phyloP scores from a whole-genome alignment of 108 stramenopile species.

The Cylindrotheca closterium region DNA sequence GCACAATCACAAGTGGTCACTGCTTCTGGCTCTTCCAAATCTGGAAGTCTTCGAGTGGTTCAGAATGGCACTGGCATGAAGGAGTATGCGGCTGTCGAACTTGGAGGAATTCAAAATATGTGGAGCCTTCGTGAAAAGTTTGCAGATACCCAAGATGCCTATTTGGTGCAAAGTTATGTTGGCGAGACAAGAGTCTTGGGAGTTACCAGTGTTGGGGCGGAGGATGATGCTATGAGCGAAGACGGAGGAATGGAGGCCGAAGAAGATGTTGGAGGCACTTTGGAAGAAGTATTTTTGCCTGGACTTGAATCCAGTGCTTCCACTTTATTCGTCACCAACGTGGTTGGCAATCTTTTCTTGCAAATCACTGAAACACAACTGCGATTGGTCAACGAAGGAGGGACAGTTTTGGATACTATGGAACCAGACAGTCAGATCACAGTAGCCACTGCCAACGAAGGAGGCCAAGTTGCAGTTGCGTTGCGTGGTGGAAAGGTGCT shows the following conservation, averaged over 20 bases:
- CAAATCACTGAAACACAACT: conserved; percentile 88
- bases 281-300: conserved; percentile 66
- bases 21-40: conserved; percentile 83
- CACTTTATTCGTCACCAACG: conserved; percentile 73
- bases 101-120: conserved; percentile 94
- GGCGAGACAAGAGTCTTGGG: conserved; percentile 92
- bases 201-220: conserved; percentile 36
- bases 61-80: conserved; percentile 97
- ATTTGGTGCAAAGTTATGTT: conserved; percentile 92
- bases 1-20: conserved; percentile 90
- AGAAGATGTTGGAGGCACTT: conserved; percentile 60
- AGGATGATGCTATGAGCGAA: conserved; percentile 4
- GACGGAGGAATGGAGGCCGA: conserved; percentile 53
- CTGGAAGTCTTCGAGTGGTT: conserved; percentile 90
- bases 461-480: conserved; percentile 84
- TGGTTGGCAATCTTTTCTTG: conserved; percentile 51
- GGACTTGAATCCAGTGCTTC: conserved; percentile 64
- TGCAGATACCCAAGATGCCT: conserved; percentile 70
- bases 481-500: conserved; percentile 75
- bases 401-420: conserved; percentile 48
- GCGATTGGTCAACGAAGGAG: conserved; percentile 41
- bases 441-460: conserved; percentile 89
- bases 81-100: conserved; percentile 86
- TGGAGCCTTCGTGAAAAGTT: conserved; percentile 77
- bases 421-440: conserved; percentile 76